phyloP scores from a whole-genome alignment of 2,329 filamentous ascomycete genomes.

The Hypoxylon sp. region DNA sequence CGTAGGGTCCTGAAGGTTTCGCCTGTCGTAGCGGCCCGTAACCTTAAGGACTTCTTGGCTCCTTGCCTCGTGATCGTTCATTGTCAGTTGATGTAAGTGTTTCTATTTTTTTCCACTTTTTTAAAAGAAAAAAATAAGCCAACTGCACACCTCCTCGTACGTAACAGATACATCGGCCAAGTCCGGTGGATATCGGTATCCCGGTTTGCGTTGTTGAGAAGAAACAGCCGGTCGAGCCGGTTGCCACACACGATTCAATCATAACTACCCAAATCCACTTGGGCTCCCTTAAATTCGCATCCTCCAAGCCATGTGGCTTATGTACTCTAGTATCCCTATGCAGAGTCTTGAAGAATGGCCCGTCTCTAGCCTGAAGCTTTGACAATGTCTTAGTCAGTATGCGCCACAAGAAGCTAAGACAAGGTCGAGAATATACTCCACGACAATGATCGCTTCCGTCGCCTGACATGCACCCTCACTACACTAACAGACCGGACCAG shows the following conservation, averaged over 20 bases:
- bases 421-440: background rate
- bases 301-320: constrained; percentile 3
- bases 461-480: background rate
- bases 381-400: constrained; percentile 1
- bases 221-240: background rate
- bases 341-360: background rate
- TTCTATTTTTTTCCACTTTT: background rate
- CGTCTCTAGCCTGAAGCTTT: constrained; percentile 1
- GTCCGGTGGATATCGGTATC: background rate
- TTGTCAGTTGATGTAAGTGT: background rate
- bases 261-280: background rate
- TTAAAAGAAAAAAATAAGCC: too few species aligned
- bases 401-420: background rate
- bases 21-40: constrained; percentile 15
- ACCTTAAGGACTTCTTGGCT: constrained; percentile 7
- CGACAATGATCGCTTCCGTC: constrained; percentile 1
- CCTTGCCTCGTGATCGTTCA: background rate
- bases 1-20: constrained; percentile 17
- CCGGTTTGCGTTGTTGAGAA: background rate
- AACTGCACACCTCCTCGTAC: background rate
- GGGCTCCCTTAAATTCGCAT: background rate
- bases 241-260: constrained; percentile 16
- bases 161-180: constrained; percentile 1
- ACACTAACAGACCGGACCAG: background rate
- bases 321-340: background rate